Percentiles rank a stretch among this genome's conserved stretches.
These are phyloP conservation scores for Soucietia sequanensis DNA, from an alignment of 805 yeast species.

Conservation along the genomic window DNA sequence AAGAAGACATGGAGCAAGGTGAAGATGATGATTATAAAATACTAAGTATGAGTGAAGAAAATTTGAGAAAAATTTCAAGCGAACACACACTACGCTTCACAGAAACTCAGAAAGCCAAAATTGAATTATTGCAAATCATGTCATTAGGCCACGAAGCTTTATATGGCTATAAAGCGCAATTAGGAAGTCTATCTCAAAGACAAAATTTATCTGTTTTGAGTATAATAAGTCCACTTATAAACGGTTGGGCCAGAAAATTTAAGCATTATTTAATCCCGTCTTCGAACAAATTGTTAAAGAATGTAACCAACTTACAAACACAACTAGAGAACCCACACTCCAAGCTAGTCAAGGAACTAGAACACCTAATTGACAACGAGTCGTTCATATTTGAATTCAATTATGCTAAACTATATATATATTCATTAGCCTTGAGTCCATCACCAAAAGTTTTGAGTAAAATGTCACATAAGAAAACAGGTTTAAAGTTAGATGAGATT, in stretches of 20 bases:
- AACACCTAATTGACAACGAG: constrained; percentile 57
- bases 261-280: constrained; percentile 52
- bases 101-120: constrained; percentile 65
- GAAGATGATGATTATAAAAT: constrained; percentile 25
- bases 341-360: constrained; percentile 37
- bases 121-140: constrained; percentile 76
- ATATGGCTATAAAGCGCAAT: constrained; percentile 62
- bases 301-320: constrained; percentile 19
- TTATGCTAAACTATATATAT: constrained; percentile 80
- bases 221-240: constrained; percentile 72
- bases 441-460: constrained; percentile 20
- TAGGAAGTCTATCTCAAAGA: constrained; percentile 50
- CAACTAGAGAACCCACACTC: constrained; percentile 28
- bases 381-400: constrained; percentile 78
- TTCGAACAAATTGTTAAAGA: constrained; percentile 36
- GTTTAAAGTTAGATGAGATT: constrained; percentile 64
- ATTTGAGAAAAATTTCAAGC: constrained; percentile 20
- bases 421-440: constrained; percentile 71
- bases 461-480: constrained; percentile 15
- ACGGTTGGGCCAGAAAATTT: constrained; percentile 73
- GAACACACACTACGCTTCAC: constrained; percentile 51
- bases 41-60: constrained; percentile 33
- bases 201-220: constrained; percentile 71
- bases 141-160: constrained; percentile 81
- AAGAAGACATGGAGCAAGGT: constrained; percentile 28